Conservation (phyloP, 441 rosid species). For the Pelargonium cotyledonis region DNA sequence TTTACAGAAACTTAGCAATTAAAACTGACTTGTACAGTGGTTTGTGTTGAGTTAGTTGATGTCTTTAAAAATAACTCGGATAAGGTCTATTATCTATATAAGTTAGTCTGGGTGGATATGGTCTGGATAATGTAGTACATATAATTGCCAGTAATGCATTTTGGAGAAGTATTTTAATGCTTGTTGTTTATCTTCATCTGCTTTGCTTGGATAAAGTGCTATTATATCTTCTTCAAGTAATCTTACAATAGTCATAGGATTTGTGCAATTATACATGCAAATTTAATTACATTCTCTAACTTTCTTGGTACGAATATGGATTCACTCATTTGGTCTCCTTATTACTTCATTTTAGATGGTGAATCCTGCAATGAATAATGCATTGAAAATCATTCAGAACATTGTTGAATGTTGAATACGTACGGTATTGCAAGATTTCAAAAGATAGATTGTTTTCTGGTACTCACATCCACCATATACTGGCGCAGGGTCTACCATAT, state of each 20-base stretch:
- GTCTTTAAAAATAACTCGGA: background rate
- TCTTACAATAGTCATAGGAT: background rate
- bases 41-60: background rate
- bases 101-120: background rate
- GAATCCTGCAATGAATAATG: slow-evolving; percentile 88
- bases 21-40: too few relatives aligned
- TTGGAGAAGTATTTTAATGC: background rate
- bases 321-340: background rate
- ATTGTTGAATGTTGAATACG: slow-evolving; percentile 33
- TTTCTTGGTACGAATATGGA: background rate
- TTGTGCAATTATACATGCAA: background rate
- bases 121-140: too few relatives aligned
- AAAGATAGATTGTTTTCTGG: slow-evolving; percentile 70
- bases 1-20: too few relatives aligned
- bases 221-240: background rate
- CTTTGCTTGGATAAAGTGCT: background rate
- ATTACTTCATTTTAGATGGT: slow-evolving; percentile 39
- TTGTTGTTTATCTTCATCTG: background rate
- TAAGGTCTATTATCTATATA: background rate
- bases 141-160: background rate
- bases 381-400: slow-evolving; percentile 47
- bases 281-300: background rate
- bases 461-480: slow-evolving; percentile 67
- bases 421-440: slow-evolving; percentile 48
- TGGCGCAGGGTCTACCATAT: slow-evolving; percentile 28